Conservation (phyloP, 495 filamentous ascomycete species). For the Xylaria palmicola region DNA sequence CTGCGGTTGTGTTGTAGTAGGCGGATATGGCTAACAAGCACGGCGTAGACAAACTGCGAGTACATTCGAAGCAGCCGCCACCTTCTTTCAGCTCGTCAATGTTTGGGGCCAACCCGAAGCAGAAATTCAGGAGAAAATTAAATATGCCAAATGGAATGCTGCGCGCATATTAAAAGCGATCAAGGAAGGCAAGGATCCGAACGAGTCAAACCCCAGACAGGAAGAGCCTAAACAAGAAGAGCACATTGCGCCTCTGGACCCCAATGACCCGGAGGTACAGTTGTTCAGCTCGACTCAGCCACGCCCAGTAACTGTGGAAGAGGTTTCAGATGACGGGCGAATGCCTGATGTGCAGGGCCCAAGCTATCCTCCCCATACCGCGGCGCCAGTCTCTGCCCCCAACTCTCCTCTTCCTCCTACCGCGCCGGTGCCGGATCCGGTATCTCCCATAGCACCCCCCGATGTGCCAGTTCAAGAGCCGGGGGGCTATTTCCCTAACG, state of each 20-base stretch:
- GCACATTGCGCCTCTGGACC: conserved; percentile 54
- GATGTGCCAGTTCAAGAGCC: conserved; percentile 29
- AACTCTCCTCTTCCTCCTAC: conserved; percentile 44
- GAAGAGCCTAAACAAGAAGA: conserved; percentile 30
- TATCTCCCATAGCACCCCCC: conserved; percentile 38
- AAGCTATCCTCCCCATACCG: conserved; percentile 36
- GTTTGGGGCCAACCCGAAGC: conserved; percentile 76
- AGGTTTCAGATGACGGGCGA: conserved; percentile 48
- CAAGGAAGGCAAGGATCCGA: conserved; percentile 89
- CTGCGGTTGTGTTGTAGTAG: background rate
- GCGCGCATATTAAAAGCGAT: conserved; percentile 86
- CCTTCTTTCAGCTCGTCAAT: conserved; percentile 83
- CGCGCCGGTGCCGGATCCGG: conserved; percentile 28
- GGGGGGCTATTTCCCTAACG: conserved; percentile 26
- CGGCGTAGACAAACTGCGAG: conserved; percentile 78
- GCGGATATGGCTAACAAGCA: conserved; percentile 14
- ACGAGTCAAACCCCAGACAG: conserved; percentile 74
- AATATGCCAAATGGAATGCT: conserved; percentile 95
- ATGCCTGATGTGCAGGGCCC: conserved; percentile 33
- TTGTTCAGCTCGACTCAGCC: conserved; percentile 45
- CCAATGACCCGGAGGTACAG: conserved; percentile 63
- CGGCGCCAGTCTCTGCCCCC: conserved; percentile 33
- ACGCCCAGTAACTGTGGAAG: conserved; percentile 59
- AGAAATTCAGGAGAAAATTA: conserved; percentile 83
- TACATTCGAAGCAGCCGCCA: conserved; percentile 87